Conservation (phyloP, 73 alveolate species). For the Stentor roeselii region DNA sequence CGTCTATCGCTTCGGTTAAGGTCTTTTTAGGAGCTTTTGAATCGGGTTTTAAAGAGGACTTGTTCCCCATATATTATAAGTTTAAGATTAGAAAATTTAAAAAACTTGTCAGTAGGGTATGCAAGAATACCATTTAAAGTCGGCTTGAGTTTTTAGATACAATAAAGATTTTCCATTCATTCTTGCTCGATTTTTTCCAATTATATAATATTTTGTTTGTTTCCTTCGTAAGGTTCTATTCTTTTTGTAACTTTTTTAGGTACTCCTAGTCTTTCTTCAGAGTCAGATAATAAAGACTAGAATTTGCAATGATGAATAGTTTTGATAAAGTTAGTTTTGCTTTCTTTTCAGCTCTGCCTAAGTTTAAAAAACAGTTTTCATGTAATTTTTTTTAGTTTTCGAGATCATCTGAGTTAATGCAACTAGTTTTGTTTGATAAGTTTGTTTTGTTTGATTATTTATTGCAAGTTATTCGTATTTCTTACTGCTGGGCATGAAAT, state of each 20-base stretch:
- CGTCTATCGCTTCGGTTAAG: neutral
- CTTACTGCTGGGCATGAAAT: too few species aligned
- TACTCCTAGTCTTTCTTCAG: neutral
- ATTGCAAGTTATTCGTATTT: too few species aligned
- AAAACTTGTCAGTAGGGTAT: neutral
- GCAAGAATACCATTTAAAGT: neutral
- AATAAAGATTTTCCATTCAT: neutral
- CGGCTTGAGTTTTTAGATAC: neutral
- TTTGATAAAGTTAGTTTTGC: too few species aligned
- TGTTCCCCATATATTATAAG: too few species aligned
- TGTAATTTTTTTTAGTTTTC: too few species aligned
- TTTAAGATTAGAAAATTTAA: neutral
- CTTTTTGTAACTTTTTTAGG: neutral
- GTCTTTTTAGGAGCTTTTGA: neutral
- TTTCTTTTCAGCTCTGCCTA: neutral
- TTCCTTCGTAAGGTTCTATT: neutral
- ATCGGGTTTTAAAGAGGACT: too few species aligned
- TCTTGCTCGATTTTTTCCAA: neutral
- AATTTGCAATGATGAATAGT: neutral
- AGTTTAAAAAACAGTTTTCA: neutral
- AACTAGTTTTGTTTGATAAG: neutral
- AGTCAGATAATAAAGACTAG: neutral
- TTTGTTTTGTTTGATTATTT: neutral
- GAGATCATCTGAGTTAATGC: neutral
- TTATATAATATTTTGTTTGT: too few species aligned